Percentiles rank a stretch among this genome's conserved stretches.
Evolutionary conservation across 371 early-diverging fungal species (phyloP).

Genomic region (Mucor sp.): DNA sequence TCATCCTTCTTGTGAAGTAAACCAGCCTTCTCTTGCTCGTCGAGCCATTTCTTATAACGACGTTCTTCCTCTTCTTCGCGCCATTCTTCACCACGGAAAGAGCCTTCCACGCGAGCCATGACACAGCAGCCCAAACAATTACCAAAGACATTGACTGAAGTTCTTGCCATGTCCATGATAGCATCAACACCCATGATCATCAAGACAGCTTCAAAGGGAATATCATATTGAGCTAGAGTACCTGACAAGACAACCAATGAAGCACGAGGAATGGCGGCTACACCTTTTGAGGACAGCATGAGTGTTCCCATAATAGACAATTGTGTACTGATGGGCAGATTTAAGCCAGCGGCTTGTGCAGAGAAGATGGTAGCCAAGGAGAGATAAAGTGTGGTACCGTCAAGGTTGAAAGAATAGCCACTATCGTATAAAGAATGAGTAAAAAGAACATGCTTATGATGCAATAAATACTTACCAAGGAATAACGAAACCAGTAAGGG

Average conservation of each 20-base stretch:
- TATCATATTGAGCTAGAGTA: slow-evolving; percentile 42
- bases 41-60: slow-evolving; percentile 33
- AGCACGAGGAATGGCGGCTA: slow-evolving; percentile 82
- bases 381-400: slow-evolving; percentile 80
- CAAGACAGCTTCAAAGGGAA: slow-evolving; percentile 60
- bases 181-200: slow-evolving; percentile 78
- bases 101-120: slow-evolving; percentile 75
- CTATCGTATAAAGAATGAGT: slow-evolving; percentile 23
- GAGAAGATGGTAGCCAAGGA: slow-evolving; percentile 67
- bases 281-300: slow-evolving; percentile 80
- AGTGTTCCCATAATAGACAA: slow-evolving; percentile 73
- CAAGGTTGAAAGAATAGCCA: slow-evolving; percentile 85
- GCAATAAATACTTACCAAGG: slow-evolving; percentile 40
- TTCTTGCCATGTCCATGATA: slow-evolving; percentile 82
- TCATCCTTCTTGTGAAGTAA: neutral
- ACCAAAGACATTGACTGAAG: slow-evolving; percentile 72
- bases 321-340: slow-evolving; percentile 63
- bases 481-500: slow-evolving; percentile 75
- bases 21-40: slow-evolving; percentile 14
- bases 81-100: slow-evolving; percentile 64
- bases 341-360: slow-evolving; percentile 68
- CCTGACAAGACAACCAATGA: slow-evolving; percentile 44
- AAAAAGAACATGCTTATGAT: neutral
- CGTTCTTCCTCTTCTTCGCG: slow-evolving; percentile 41
- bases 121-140: slow-evolving; percentile 78